Conservation (phyloP, 2,329 filamentous ascomycete species). For the Fusarium duplospermum region DNA sequence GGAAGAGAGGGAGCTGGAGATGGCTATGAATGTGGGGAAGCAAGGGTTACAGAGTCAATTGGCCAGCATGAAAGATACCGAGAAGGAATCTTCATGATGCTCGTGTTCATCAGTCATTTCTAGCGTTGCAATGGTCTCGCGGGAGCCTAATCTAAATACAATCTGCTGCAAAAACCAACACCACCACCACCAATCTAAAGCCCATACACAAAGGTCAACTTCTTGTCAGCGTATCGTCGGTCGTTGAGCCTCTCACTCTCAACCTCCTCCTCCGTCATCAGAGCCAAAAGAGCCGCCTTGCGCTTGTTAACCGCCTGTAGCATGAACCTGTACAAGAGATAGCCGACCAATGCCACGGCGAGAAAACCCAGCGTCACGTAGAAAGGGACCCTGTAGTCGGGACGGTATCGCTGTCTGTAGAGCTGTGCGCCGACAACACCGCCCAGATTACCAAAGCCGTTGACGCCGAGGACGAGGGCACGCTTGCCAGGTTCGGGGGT, state of each 20-base stretch:
- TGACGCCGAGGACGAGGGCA: slow-evolving; percentile 44
- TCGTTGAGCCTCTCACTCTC: slow-evolving; percentile 42
- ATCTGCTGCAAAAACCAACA: neutral
- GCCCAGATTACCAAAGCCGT: slow-evolving; percentile 44
- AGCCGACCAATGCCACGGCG: slow-evolving; percentile 35
- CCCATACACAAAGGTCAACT: slow-evolving; percentile 45
- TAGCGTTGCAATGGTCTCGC: neutral
- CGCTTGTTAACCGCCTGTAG: slow-evolving; percentile 35
- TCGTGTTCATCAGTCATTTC: slow-evolving; percentile 19
- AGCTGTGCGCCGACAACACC: slow-evolving; percentile 43
- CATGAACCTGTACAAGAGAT: slow-evolving; percentile 38
- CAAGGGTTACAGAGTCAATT: slow-evolving; percentile 74
- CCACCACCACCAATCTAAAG: slow-evolving; percentile 19
- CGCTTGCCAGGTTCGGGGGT: slow-evolving; percentile 46
- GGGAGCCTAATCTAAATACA: slow-evolving; percentile 9
- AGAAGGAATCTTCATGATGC: slow-evolving; percentile 33
- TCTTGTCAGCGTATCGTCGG: slow-evolving; percentile 43
- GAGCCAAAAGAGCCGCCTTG: slow-evolving; percentile 27
- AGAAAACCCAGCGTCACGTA: slow-evolving; percentile 42
- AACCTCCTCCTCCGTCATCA: slow-evolving; percentile 39
- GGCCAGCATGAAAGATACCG: slow-evolving; percentile 45
- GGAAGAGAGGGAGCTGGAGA: slow-evolving; percentile 75
- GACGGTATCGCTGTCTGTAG: slow-evolving; percentile 39
- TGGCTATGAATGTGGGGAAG: slow-evolving; percentile 76
- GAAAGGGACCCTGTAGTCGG: slow-evolving; percentile 41